phyloP scores from a whole-genome alignment of 1,284 basidiomycete species.

The Sporisorium iseilematis-ciliati region DNA sequence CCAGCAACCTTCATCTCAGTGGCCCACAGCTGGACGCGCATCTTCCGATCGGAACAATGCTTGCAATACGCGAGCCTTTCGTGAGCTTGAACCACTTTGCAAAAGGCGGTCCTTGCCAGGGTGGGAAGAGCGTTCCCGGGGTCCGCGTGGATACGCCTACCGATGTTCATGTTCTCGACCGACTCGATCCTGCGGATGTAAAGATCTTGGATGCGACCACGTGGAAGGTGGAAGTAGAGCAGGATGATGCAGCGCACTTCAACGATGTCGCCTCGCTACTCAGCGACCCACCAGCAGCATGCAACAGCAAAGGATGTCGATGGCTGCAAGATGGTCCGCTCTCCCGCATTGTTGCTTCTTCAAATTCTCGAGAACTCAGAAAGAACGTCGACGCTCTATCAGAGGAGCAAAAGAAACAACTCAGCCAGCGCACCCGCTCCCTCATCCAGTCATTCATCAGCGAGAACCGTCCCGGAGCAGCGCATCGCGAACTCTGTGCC shows the following conservation, averaged over 20 bases:
- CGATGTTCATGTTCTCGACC: slow-evolving; percentile 59
- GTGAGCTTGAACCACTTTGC: slow-evolving; percentile 60
- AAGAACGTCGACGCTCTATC: not conserved
- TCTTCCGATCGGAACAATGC: slow-evolving; percentile 59
- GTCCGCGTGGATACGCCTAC: slow-evolving; percentile 66
- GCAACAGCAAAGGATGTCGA: slow-evolving; percentile 41
- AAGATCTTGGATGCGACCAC: slow-evolving; percentile 19
- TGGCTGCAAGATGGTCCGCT: slow-evolving; percentile 60
- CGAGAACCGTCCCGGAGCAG: slow-evolving; percentile 45
- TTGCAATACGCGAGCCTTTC: slow-evolving; percentile 66
- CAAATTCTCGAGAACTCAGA: not conserved
- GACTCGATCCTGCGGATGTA: slow-evolving; percentile 16
- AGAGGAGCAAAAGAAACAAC: not conserved
- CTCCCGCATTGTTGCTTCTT: slow-evolving; percentile 23
- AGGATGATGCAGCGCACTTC: slow-evolving; percentile 16
- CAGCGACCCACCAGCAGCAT: slow-evolving; percentile 16
- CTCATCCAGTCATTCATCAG: slow-evolving; percentile 32
- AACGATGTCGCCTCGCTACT: slow-evolving; percentile 9
- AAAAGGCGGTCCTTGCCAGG: slow-evolving; percentile 58
- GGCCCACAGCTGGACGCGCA: slow-evolving; percentile 40
- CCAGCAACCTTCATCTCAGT: slow-evolving; percentile 51
- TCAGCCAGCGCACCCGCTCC: slow-evolving; percentile 16
- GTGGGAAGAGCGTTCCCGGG: slow-evolving; percentile 55
- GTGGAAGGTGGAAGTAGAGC: slow-evolving; percentile 35
- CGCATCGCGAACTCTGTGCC: slow-evolving; percentile 46